These are phyloP conservation scores for Favolaschia claudopus DNA, from an alignment of 768 basidiomycete genomes.

Conservation along the genomic window DNA sequence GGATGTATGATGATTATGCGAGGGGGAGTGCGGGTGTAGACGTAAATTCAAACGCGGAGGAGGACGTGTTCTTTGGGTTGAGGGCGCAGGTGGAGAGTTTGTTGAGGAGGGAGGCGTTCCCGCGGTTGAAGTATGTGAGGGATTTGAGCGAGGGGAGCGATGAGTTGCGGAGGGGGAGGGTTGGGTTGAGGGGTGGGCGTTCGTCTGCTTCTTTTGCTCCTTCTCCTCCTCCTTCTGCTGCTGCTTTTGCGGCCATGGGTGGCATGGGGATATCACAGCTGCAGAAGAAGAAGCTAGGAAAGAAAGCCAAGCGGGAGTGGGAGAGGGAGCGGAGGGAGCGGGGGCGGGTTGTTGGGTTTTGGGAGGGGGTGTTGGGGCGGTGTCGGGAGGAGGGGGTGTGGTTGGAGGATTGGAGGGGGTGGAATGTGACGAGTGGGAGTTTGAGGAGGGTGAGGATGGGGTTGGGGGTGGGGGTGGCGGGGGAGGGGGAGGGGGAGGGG, in stretches of 20 bases:
- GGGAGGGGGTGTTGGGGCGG: conserved; percentile 54
- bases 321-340: conserved; percentile 26
- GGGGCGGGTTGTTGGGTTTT: conserved; percentile 43
- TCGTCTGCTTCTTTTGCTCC: conserved; percentile 2
- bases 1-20: conserved; percentile 54
- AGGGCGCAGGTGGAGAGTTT: conserved; percentile 70
- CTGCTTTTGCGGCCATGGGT: conserved; percentile 41
- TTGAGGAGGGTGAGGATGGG: conserved; percentile 32
- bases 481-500: too few relatives aligned
- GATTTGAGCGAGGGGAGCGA: conserved; percentile 72
- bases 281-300: too few relatives aligned
- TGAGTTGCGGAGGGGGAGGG: conserved; percentile 51
- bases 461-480: not conserved
- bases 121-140: conserved; percentile 63
- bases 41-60: conserved; percentile 22
- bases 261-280: too few relatives aligned
- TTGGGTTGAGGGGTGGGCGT: conserved; percentile 1
- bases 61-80: conserved; percentile 65
- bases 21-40: conserved; percentile 36
- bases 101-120: conserved; percentile 66
- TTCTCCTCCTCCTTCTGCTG: conserved; percentile 39
- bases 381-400: conserved; percentile 65
- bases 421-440: conserved; percentile 60
- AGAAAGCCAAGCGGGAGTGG: conserved; percentile 7
- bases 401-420: conserved; percentile 70